These are phyloP conservation scores for Halenospora varia DNA, from an alignment of 495 filamentous ascomycete species.

Conservation along the genomic window DNA sequence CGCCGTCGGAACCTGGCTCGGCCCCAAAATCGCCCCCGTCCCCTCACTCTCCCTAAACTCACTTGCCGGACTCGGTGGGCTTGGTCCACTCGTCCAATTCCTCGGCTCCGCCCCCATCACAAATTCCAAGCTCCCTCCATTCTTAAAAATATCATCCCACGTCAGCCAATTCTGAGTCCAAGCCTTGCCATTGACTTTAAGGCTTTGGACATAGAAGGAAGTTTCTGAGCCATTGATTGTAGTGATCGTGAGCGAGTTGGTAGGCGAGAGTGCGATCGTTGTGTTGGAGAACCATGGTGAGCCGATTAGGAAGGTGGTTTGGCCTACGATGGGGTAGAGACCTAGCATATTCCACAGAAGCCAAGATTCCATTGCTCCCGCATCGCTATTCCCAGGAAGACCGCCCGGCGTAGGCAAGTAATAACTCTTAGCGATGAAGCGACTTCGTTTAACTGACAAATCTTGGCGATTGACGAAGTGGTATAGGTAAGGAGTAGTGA, in stretches of 20 bases:
- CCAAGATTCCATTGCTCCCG: slow-evolving; percentile 68
- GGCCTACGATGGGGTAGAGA: slow-evolving; percentile 61
- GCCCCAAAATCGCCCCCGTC: background rate
- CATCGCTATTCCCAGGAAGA: slow-evolving; percentile 65
- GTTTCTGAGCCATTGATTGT: slow-evolving; percentile 42
- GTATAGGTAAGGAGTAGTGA: slow-evolving; percentile 63
- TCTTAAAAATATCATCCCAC: slow-evolving; percentile 59
- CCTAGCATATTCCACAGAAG: slow-evolving; percentile 69
- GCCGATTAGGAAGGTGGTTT: slow-evolving; percentile 60
- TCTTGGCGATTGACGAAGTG: slow-evolving; percentile 62
- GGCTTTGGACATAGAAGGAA: slow-evolving; percentile 44
- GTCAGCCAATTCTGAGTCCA: slow-evolving; percentile 59
- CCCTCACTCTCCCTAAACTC: background rate
- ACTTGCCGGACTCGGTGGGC: slow-evolving; percentile 48
- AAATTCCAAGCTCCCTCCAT: slow-evolving; percentile 61
- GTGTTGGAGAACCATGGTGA: slow-evolving; percentile 59
- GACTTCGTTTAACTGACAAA: slow-evolving; percentile 49
- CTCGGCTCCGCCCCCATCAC: slow-evolving; percentile 48
- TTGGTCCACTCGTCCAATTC: slow-evolving; percentile 52
- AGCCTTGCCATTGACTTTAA: slow-evolving; percentile 42
- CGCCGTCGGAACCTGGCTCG: background rate
- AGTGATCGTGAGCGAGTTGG: slow-evolving; percentile 52
- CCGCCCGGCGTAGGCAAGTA: slow-evolving; percentile 47
- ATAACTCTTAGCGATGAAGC: slow-evolving; percentile 50
- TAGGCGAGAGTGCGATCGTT: slow-evolving; percentile 50